Evolutionary conservation across 2,329 filamentous ascomycete genomes (phyloP).

Genomic region (Phaeosphaeriaceae sp.): DNA sequence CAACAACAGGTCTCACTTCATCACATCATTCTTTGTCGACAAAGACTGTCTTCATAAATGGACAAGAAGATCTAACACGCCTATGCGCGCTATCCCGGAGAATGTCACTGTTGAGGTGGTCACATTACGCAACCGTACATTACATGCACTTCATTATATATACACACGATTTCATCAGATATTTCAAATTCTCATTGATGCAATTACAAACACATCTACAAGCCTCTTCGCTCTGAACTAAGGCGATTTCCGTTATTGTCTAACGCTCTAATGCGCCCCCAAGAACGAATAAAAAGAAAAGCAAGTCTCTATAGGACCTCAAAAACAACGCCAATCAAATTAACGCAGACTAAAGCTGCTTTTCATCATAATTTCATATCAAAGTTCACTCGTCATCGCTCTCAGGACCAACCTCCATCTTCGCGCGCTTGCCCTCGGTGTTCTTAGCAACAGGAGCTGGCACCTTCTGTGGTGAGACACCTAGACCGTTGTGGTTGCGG

Average conservation of each 20-base stretch:
- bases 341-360: constrained; percentile 17
- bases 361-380: constrained; percentile 25
- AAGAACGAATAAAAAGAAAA: constrained; percentile 16
- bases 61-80: too few relatives aligned
- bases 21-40: too few relatives aligned
- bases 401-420: constrained; percentile 44
- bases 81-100: too few relatives aligned
- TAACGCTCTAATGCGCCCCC: constrained; percentile 21
- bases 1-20: not conserved
- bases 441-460: constrained; percentile 33
- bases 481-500: constrained; percentile 90
- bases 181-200: not conserved
- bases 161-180: too few relatives aligned
- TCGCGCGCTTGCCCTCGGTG: constrained; percentile 39
- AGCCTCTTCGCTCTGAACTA: constrained; percentile 9
- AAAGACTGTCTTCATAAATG: too few relatives aligned
- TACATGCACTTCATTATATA: too few relatives aligned
- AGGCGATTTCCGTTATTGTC: constrained; percentile 10
- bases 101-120: too few relatives aligned
- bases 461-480: constrained; percentile 62
- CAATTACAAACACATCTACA: constrained; percentile 16
- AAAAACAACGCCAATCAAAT: constrained; percentile 27
- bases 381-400: constrained; percentile 38
- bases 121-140: too few relatives aligned
- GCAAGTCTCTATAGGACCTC: constrained; percentile 7